Base-by-base conservation (phyloP, 2,329 filamentous ascomycete genomes). In the Alternaria sp. region DNA sequence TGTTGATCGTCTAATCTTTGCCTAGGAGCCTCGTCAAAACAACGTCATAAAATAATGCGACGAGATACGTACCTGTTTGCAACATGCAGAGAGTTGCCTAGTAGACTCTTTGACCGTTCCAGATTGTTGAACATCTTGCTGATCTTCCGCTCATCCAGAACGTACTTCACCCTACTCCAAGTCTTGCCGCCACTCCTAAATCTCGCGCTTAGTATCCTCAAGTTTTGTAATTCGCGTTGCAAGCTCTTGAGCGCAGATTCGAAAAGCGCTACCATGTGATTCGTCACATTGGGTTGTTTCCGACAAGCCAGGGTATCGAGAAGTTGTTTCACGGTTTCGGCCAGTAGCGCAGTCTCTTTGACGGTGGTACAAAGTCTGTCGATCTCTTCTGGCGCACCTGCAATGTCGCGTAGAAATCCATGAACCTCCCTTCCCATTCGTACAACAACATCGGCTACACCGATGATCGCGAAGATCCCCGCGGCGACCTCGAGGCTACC, bases 391-490 rank as follows among this genome's bases (percentile, higher is more conserved):
- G 67, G 69, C 3, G 67, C 65, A 13, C 62, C 65, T 13, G 23
- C 40, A 17, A 71, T 51, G 19, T 59, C 60, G 45, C 55, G 56
- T 26, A 71, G 40, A 40, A 71, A 71, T 9, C 45, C 52, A 23
- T 61, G 66, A 36, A 66, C 57, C 12, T 68, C 64, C 13, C 64
- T 55, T 10, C 62, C 57, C 19, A 59, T 55, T 54, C 65, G 55
- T 5, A 69, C 17, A 13, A 64, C 55, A 45, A 69, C 63, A 40
- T 71, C 69, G 11, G 61, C 64, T 15, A 64, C 63, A 6, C 69
- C 67, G 10, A 69, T 60, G 11, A 69, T 66, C 8, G 69, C 69
- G 45, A 71, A 67, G 13, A 66, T 55, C 9, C 63, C 55, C 21
- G 67, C 64, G 12, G 59, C 61, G 17, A 57, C 44, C 25, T 65